phyloP scores from a whole-genome alignment of 2,329 filamentous ascomycete species.

The Lasiodiplodia sp. region DNA sequence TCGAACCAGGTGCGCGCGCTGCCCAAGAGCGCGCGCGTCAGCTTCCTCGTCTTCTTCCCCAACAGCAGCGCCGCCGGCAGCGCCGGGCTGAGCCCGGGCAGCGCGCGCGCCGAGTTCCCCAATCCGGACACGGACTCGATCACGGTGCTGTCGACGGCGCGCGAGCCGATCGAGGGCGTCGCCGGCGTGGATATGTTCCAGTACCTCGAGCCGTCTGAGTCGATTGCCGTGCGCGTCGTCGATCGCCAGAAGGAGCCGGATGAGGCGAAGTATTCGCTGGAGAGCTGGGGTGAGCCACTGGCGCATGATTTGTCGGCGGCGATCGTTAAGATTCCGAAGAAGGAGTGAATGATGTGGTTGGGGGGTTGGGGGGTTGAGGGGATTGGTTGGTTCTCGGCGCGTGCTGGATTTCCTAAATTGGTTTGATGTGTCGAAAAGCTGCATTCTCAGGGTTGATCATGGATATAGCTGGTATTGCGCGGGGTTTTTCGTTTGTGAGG shows the following conservation, averaged over 20 bases:
- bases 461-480: neutral
- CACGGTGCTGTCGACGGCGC: neutral
- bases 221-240: neutral
- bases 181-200: neutral
- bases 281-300: neutral
- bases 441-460: neutral
- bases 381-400: neutral
- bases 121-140: neutral
- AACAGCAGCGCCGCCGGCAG: neutral
- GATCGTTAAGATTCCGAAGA: slow-evolving; percentile 15
- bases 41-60: neutral
- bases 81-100: neutral
- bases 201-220: neutral
- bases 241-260: neutral
- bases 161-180: neutral
- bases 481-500: neutral
- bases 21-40: neutral
- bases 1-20: neutral
- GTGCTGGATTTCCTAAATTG: too few species aligned
- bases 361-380: neutral
- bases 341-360: too few species aligned
- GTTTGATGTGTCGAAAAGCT: neutral
- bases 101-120: neutral
- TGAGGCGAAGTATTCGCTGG: neutral
- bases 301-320: slow-evolving; percentile 1